Conservation (phyloP, 73 alveolate genomes). For the Tetrahymena elliotti region DNA sequence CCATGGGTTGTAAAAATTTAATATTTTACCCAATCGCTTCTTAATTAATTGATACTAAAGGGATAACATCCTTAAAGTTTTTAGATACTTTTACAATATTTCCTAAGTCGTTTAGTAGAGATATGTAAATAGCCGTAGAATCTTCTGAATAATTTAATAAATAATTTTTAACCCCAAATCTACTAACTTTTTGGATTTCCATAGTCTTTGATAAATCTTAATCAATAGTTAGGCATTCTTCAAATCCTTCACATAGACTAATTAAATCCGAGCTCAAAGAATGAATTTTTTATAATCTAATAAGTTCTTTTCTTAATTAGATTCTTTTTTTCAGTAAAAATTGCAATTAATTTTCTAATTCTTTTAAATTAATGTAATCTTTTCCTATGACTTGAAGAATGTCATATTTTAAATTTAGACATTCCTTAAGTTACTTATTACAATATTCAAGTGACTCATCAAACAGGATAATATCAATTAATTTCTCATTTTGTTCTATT, state of each 20-base stretch:
- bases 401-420: background rate
- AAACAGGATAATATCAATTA: background rate
- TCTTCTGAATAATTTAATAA: background rate
- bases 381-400: background rate
- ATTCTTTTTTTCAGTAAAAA: background rate
- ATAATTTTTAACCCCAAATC: background rate
- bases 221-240: background rate
- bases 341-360: background rate
- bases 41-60: background rate
- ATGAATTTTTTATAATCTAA: background rate
- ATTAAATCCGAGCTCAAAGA: background rate
- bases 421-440: background rate
- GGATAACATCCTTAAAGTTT: background rate
- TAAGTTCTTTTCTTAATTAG: background rate
- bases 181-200: background rate
- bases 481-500: background rate
- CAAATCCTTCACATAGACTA: background rate
- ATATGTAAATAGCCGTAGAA: background rate
- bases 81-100: background rate
- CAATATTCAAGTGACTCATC: background rate
- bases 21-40: background rate
- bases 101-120: background rate
- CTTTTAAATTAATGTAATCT: background rate
- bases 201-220: background rate
- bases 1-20: background rate